These are phyloP conservation scores for Aaosphaeria arxii DNA, from an alignment of 2,329 filamentous ascomycete genomes.

Conservation along the genomic window DNA sequence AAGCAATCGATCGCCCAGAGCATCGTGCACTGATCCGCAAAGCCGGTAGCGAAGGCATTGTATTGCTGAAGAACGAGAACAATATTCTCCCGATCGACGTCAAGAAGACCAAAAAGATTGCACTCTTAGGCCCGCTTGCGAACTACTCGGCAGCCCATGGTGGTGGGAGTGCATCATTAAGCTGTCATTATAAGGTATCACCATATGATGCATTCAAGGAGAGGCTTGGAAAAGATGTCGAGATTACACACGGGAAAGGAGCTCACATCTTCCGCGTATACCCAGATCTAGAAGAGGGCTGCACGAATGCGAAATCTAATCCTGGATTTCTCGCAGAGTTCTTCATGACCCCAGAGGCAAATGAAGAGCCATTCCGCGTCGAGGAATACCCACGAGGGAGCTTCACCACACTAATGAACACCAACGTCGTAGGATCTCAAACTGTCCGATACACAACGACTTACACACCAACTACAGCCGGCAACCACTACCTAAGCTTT, in stretches of 20 bases:
- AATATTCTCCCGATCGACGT: slow-evolving; percentile 43
- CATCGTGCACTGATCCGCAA: slow-evolving; percentile 9
- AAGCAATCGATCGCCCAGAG: slow-evolving; percentile 10
- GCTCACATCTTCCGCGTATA: slow-evolving; percentile 14
- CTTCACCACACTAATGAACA: slow-evolving; percentile 15
- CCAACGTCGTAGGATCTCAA: slow-evolving; percentile 5
- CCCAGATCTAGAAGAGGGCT: slow-evolving; percentile 9
- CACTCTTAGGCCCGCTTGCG: slow-evolving; percentile 56
- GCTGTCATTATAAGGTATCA: slow-evolving; percentile 12
- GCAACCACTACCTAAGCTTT: slow-evolving; percentile 13
- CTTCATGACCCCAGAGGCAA: slow-evolving; percentile 2
- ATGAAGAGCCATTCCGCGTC: slow-evolving; percentile 6
- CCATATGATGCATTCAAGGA: slow-evolving; percentile 9
- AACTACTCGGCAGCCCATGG: slow-evolving; percentile 30
- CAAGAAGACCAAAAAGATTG: slow-evolving; percentile 42
- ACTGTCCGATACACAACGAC: slow-evolving; percentile 11
- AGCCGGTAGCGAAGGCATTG: slow-evolving; percentile 46
- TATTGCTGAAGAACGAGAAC: slow-evolving; percentile 50
- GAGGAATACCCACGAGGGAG: slow-evolving; percentile 11
- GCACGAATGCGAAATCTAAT: slow-evolving; percentile 5
- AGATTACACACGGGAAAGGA: slow-evolving; percentile 11
- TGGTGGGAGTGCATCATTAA: slow-evolving; percentile 10
- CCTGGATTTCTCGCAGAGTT: slow-evolving; percentile 12
- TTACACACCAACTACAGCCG: slow-evolving; percentile 6
- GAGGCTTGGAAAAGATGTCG: slow-evolving; percentile 4